These are phyloP conservation scores for Globisporangium canariense DNA, from an alignment of 352 stramenopile genomes.

Conservation along the genomic window DNA sequence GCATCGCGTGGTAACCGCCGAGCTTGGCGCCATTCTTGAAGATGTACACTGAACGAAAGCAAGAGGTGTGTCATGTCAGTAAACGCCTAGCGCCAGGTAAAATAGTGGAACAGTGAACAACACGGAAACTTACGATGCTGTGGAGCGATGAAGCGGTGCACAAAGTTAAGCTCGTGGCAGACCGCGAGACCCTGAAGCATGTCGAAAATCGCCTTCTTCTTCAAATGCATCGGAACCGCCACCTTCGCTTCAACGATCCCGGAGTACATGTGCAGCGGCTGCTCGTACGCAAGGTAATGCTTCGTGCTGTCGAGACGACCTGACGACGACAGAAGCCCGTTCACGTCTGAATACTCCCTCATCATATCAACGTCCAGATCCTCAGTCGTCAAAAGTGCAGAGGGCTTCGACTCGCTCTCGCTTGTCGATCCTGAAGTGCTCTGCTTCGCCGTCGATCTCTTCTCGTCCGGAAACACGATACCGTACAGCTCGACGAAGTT, in stretches of 20 bases:
- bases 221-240: slow-evolving; percentile 34
- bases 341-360: slow-evolving; percentile 22
- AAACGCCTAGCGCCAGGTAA: neutral
- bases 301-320: slow-evolving; percentile 33
- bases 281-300: slow-evolving; percentile 80
- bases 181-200: slow-evolving; percentile 54
- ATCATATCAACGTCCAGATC: slow-evolving; percentile 30
- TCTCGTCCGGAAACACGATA: slow-evolving; percentile 68
- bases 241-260: slow-evolving; percentile 67
- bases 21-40: slow-evolving; percentile 66
- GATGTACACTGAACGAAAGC: slow-evolving; percentile 45
- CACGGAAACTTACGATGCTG: slow-evolving; percentile 38
- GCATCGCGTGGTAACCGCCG: slow-evolving; percentile 66
- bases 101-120: neutral
- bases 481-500: slow-evolving; percentile 60
- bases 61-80: slow-evolving; percentile 6
- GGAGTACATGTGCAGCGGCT: slow-evolving; percentile 75
- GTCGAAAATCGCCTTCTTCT: slow-evolving; percentile 72
- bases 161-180: slow-evolving; percentile 69
- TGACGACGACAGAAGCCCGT: neutral
- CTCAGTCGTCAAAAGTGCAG: neutral
- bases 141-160: slow-evolving; percentile 74
- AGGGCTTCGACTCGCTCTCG: neutral
- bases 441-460: slow-evolving; percentile 17
- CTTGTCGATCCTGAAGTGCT: slow-evolving; percentile 13